Evolutionary conservation across 148 eudicot genomes (phyloP).

Genomic region (Bassia scoparia): DNA sequence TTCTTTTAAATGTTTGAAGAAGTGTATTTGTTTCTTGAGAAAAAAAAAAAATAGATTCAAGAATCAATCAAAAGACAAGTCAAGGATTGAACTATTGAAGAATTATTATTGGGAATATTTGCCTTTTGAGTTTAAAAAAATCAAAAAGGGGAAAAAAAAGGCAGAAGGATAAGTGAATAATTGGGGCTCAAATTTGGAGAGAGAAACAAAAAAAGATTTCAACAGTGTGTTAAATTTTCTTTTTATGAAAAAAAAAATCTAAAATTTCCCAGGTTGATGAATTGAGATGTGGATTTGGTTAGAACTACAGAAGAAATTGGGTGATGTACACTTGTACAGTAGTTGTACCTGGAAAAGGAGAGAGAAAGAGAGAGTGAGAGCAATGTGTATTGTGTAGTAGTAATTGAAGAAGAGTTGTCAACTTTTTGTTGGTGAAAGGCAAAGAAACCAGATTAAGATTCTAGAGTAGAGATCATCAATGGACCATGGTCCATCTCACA

Average conservation of each 20-base stretch:
- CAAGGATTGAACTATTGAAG: background rate
- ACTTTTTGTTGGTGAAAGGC: background rate
- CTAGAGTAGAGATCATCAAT: too few relatives aligned
- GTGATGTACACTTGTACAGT: background rate
- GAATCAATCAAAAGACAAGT: conserved; percentile 13
- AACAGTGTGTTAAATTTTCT: too few relatives aligned
- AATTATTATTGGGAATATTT: background rate
- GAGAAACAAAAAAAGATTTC: background rate
- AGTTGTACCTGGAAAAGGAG: background rate
- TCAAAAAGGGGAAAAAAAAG: too few relatives aligned
- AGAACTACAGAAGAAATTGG: background rate
- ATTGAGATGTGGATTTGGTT: background rate
- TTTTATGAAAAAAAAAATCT: too few relatives aligned
- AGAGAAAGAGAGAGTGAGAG: background rate
- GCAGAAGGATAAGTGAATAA: background rate
- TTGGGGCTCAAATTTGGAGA: conserved; percentile 16
- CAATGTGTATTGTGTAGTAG: background rate
- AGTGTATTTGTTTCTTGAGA: background rate
- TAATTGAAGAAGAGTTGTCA: background rate
- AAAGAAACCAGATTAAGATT: background rate
- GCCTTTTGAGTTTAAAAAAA: background rate
- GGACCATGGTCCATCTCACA: background rate
- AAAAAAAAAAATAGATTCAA: conserved; percentile 7
- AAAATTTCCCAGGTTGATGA: conserved; percentile 2
- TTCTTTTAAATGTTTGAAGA: background rate